Conservation (phyloP, 202 grass and related monocot species). For the Eragrostis tef region DNA sequence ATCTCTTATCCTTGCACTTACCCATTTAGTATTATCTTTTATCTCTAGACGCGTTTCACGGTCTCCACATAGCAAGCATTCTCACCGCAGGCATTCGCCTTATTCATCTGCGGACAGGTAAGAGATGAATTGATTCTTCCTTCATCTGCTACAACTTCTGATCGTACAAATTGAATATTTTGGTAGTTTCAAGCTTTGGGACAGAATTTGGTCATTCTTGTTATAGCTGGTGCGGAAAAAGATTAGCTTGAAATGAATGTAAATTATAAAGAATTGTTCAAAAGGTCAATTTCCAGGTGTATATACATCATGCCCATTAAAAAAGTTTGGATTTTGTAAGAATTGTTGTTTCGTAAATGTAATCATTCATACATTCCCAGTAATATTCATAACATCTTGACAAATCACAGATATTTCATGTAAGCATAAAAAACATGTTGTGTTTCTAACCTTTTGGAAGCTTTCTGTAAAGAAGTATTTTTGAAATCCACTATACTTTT, state of each 20-base stretch:
- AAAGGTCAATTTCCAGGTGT: background rate
- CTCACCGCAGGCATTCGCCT: slow-evolving; percentile 96
- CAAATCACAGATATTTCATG: slow-evolving; percentile 15
- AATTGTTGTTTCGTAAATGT: background rate
- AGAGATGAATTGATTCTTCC: slow-evolving; percentile 53
- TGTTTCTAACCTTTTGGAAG: slow-evolving; percentile 1
- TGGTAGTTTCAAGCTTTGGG: slow-evolving; percentile 9
- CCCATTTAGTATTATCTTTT: slow-evolving; percentile 89
- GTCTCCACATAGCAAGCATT: slow-evolving; percentile 99
- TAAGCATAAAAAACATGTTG: background rate
- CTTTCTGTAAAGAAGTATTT: background rate
- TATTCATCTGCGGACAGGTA: slow-evolving; percentile 87
- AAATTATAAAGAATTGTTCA: background rate
- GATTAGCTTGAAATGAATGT: slow-evolving; percentile 14
- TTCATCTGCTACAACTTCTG: slow-evolving; percentile 51
- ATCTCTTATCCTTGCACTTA: slow-evolving; percentile 75
- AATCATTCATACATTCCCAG: background rate
- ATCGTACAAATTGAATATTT: slow-evolving; percentile 39
- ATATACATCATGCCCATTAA: background rate
- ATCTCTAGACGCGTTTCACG: slow-evolving; percentile 99
- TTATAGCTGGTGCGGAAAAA: slow-evolving; percentile 20
- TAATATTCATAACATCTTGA: background rate
- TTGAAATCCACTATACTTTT: slow-evolving; percentile 10
- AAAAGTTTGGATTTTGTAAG: background rate
- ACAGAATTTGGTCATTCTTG: slow-evolving; percentile 19